Conservation (phyloP, 192 early-diverging fungal species). For the Coemansia sp. region DNA sequence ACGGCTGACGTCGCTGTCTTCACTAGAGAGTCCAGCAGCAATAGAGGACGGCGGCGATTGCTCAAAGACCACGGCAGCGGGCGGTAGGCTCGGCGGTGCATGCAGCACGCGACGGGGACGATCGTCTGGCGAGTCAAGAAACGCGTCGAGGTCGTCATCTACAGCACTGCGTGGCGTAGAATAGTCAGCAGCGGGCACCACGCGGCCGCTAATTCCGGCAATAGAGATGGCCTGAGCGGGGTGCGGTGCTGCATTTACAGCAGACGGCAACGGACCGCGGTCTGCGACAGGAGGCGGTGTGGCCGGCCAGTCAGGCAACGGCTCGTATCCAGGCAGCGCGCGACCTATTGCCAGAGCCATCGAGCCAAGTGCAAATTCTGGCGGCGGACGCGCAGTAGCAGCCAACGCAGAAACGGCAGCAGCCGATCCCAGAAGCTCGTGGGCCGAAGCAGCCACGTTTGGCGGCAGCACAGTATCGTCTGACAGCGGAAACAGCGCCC, state of each 20-base stretch:
- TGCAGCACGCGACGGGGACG: no score
- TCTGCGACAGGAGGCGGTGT: constrained; percentile 15
- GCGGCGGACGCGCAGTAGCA: not conserved
- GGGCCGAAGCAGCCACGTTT: constrained; percentile 3
- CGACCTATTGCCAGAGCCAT: constrained; percentile 64
- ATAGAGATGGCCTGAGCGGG: constrained; percentile 30
- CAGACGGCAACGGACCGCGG: constrained; percentile 14
- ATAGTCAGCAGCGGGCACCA: constrained; percentile 26
- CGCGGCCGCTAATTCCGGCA: constrained; percentile 46
- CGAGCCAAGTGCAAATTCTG: constrained; percentile 60
- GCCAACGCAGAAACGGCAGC: constrained; percentile 1
- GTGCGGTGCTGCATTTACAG: constrained; percentile 1
- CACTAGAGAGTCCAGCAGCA: not conserved
- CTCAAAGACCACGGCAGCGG: constrained; percentile 27
- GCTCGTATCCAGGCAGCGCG: constrained; percentile 65
- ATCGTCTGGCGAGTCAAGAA: constrained; percentile 40
- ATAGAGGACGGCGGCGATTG: constrained; percentile 15
- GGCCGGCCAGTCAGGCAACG: constrained; percentile 78
- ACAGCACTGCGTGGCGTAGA: constrained; percentile 36
- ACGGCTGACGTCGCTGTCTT: not conserved
- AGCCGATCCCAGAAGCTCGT: constrained; percentile 23
- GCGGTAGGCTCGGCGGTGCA: not conserved
- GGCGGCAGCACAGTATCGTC: constrained; percentile 32
- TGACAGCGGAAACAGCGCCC: constrained; percentile 30
- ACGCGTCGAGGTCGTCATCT: constrained; percentile 50